These are phyloP conservation scores for Pythium chondricola DNA, from an alignment of 352 stramenopile species.

Conservation along the genomic window DNA sequence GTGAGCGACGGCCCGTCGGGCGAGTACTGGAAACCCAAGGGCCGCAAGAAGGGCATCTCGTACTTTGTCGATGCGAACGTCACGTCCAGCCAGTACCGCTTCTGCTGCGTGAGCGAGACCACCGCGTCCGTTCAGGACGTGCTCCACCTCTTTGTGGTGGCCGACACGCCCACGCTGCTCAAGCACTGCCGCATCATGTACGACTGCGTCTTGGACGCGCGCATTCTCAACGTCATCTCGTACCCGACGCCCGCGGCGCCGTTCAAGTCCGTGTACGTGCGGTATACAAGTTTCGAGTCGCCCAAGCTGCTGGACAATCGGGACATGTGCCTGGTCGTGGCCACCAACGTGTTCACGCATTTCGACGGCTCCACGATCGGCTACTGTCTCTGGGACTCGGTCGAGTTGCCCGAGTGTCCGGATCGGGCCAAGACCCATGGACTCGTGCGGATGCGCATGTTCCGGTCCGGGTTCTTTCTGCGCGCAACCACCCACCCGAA, in stretches of 20 bases:
- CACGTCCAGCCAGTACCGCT: conserved; percentile 29
- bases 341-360: conserved; percentile 31
- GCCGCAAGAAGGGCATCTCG: conserved; percentile 28
- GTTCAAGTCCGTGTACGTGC: too few species aligned
- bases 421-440: too few species aligned
- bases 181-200: conserved; percentile 31
- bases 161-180: conserved; percentile 22
- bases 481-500: too few species aligned
- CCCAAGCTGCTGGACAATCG: conserved; percentile 26
- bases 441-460: too few species aligned
- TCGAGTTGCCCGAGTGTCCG: too few species aligned
- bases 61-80: conserved; percentile 36
- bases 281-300: not conserved
- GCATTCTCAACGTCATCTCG: too few species aligned
- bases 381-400: conserved; percentile 25
- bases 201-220: too few species aligned
- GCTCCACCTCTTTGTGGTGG: conserved; percentile 35
- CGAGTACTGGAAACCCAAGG: conserved; percentile 28
- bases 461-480: too few species aligned
- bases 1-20: conserved; percentile 19
- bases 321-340: conserved; percentile 23
- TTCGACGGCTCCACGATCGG: conserved; percentile 16
- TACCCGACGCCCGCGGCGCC: too few species aligned
- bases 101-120: conserved; percentile 40
- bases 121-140: conserved; percentile 25